A percentile compares a stretch with the other conserved stretches of the same genome.
Conservation (phyloP, 768 basidiomycete genomes). For the Daedaleopsis sinensis region DNA sequence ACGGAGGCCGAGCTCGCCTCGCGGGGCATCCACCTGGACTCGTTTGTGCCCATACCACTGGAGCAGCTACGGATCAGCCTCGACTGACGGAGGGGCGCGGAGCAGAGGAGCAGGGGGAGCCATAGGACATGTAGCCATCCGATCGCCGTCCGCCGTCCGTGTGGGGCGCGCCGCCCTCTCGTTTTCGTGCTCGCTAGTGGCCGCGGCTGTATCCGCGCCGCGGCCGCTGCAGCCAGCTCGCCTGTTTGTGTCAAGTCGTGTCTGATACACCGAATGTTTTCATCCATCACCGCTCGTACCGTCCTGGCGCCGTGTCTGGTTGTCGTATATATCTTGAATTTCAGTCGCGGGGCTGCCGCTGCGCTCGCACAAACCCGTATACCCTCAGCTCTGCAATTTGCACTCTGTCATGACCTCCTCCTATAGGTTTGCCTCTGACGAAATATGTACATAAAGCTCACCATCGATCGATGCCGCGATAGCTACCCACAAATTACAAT, state of each 20-base stretch:
- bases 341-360: conserved; percentile 27
- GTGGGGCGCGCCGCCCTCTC: conserved; percentile 5
- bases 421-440: too few relatives aligned
- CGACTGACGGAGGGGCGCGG: conserved; percentile 56
- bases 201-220: not conserved
- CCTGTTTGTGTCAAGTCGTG: conserved; percentile 1
- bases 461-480: too few relatives aligned
- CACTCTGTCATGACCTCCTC: too few relatives aligned
- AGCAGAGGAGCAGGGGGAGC: conserved; percentile 18
- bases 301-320: conserved; percentile 13
- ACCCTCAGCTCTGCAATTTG: too few relatives aligned
- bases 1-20: conserved; percentile 88
- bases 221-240: conserved; percentile 5
- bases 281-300: conserved; percentile 4
- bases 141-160: conserved; percentile 2
- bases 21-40: conserved; percentile 84
- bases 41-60: conserved; percentile 96
- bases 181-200: not conserved
- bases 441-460: too few relatives aligned
- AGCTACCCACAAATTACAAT: not conserved
- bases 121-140: conserved; percentile 19
- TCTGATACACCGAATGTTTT: conserved; percentile 2
- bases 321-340: conserved; percentile 51
- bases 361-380: conserved; percentile 7
- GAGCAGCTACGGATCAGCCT: conserved; percentile 94